phyloP scores from a whole-genome alignment of 352 stramenopile genomes.

The Elongisporangium prolatum region DNA sequence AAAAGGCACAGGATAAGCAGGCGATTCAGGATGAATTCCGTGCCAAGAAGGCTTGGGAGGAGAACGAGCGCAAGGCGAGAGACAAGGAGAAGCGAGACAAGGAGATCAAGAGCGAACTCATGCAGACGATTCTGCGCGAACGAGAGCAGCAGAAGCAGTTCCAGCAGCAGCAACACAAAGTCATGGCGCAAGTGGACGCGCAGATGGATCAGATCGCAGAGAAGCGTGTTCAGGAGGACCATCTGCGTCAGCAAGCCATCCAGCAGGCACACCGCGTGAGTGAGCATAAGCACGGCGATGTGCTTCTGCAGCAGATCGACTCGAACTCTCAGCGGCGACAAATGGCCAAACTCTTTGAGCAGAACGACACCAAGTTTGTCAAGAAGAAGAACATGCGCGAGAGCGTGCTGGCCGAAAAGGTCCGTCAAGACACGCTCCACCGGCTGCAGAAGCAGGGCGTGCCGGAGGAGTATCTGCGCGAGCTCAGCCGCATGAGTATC shows the following conservation, averaged over 20 bases:
- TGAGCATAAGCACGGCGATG: conserved; percentile 27
- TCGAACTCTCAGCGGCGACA: conserved; percentile 39
- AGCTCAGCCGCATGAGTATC: conserved; percentile 59
- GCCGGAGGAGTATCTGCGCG: conserved; percentile 59
- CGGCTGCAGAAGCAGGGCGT: conserved; percentile 62
- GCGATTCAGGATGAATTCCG: conserved; percentile 61
- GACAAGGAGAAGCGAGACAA: conserved; percentile 47
- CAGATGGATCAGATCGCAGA: conserved; percentile 41
- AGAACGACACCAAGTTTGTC: conserved; percentile 63
- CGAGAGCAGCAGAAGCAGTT: conserved; percentile 57
- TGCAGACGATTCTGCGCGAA: conserved; percentile 47
- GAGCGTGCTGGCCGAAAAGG: conserved; percentile 73
- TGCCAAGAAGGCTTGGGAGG: conserved; percentile 70
- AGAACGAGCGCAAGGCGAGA: conserved; percentile 48
- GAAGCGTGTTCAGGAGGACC: conserved; percentile 37
- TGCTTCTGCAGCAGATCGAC: conserved; percentile 51
- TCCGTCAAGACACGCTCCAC: conserved; percentile 52
- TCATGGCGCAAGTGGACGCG: conserved; percentile 27
- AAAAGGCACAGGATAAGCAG: conserved; percentile 79
- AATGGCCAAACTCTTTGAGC: conserved; percentile 61
- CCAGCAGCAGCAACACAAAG: conserved; percentile 32
- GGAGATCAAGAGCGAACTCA: conserved; percentile 30
- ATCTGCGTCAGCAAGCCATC: conserved; percentile 26
- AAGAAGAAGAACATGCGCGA: conserved; percentile 75
- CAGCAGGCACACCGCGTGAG: conserved; percentile 27